phyloP scores from a whole-genome alignment of 345 rosid genomes.

The Fremontodendron californicum region DNA sequence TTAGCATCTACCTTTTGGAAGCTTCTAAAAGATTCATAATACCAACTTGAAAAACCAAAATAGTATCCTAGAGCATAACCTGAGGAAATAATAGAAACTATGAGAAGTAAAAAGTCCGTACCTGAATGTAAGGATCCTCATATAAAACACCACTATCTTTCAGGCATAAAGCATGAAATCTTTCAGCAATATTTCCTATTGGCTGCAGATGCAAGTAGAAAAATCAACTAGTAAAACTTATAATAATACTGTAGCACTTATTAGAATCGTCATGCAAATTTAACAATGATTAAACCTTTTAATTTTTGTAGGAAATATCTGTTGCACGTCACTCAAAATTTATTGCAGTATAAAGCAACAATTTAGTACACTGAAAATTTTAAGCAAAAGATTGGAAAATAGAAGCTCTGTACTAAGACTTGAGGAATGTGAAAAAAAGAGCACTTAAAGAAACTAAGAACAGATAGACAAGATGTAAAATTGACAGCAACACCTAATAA shows the following conservation, averaged over 20 bases:
- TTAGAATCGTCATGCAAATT: neutral
- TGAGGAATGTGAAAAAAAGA: neutral
- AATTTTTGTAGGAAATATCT: neutral
- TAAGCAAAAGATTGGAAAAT: neutral
- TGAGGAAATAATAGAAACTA: neutral
- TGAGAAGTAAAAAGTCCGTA: slow-evolving; percentile 15
- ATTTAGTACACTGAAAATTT: neutral
- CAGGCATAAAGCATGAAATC: slow-evolving; percentile 83
- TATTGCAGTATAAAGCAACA: neutral
- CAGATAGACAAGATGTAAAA: neutral
- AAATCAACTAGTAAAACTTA: slow-evolving; percentile 17
- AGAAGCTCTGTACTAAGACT: neutral
- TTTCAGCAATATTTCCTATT: slow-evolving; percentile 76
- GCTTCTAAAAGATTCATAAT: neutral
- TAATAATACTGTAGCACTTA: neutral
- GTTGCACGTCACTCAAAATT: neutral
- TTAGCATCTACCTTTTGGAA: neutral
- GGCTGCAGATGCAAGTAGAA: slow-evolving; percentile 51
- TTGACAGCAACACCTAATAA: neutral
- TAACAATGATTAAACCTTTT: neutral
- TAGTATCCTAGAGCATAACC: neutral
- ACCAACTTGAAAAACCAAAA: slow-evolving; percentile 1
- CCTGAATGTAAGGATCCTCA: slow-evolving; percentile 96
- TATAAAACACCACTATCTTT: slow-evolving; percentile 97
- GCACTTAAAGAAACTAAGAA: neutral